A percentile compares a stretch with the other conserved stretches of the same genome.
Conservation (phyloP, 345 rosid genomes). For the Theobroma cacao region DNA sequence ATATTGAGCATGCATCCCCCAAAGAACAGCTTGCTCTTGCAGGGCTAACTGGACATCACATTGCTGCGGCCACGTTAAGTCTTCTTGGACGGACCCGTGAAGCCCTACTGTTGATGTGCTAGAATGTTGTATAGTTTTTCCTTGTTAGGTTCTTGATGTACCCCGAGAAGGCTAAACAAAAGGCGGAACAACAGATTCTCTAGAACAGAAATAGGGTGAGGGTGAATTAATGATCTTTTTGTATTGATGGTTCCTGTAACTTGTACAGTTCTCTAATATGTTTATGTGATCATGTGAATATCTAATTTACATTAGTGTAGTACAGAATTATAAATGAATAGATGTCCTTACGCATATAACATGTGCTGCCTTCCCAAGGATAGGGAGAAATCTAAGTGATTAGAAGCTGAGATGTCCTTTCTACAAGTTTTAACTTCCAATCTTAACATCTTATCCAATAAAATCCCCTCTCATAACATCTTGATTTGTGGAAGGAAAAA, state of each 20-base stretch:
- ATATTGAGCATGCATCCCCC: slow-evolving; percentile 72
- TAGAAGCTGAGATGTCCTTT: too few relatives aligned
- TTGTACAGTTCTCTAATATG: too few relatives aligned
- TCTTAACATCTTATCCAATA: too few relatives aligned
- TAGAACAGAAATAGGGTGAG: neutral
- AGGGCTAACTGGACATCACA: slow-evolving; percentile 87
- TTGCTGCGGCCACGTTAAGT: slow-evolving; percentile 79
- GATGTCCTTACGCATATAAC: too few relatives aligned
- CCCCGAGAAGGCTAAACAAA: neutral
- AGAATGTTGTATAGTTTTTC: slow-evolving; percentile 4
- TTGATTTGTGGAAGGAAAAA: too few relatives aligned
- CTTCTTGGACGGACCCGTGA: slow-evolving; percentile 85
- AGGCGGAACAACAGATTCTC: neutral
- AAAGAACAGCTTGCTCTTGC: slow-evolving; percentile 71
- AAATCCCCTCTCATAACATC: too few relatives aligned
- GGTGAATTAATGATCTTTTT: neutral
- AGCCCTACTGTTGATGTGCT: slow-evolving; percentile 83
- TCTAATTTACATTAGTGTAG: too few relatives aligned
- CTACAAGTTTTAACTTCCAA: too few relatives aligned
- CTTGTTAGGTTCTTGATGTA: neutral
- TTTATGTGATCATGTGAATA: too few relatives aligned
- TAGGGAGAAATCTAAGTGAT: too few relatives aligned
- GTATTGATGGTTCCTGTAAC: neutral
- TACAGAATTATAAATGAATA: too few relatives aligned
- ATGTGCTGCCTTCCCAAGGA: too few relatives aligned